Conservation (phyloP, 371 early-diverging fungal genomes). For the Apophysomyces variabilis region DNA sequence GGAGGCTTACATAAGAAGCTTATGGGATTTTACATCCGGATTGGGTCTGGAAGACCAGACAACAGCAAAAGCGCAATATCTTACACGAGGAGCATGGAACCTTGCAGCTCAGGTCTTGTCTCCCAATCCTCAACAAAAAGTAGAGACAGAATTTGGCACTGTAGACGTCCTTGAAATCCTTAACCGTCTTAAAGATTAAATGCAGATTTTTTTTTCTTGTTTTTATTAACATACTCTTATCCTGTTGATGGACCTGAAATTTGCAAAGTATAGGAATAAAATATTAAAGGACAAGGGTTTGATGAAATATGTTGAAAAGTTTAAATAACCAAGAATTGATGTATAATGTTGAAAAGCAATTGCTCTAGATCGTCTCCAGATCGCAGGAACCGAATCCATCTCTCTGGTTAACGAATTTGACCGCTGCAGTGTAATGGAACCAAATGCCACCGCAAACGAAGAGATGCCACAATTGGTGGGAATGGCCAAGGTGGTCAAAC, state of each 20-base stretch:
- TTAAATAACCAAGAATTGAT: background rate
- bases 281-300: slow-evolving; percentile 5
- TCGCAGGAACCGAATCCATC: slow-evolving; percentile 41
- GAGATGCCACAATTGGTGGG: slow-evolving; percentile 84
- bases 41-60: slow-evolving; percentile 28
- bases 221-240: background rate
- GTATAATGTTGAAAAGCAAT: background rate
- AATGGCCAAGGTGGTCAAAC: slow-evolving; percentile 75
- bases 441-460: slow-evolving; percentile 74
- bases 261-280: background rate
- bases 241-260: too few relatives aligned
- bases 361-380: background rate
- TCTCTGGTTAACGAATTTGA: slow-evolving; percentile 49
- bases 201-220: background rate
- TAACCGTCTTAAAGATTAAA: background rate
- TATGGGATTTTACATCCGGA: slow-evolving; percentile 61
- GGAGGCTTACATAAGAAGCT: slow-evolving; percentile 66
- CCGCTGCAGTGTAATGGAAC: slow-evolving; percentile 67
- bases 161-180: slow-evolving; percentile 23
- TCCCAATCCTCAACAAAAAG: background rate
- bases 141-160: slow-evolving; percentile 36
- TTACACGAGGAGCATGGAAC: slow-evolving; percentile 35
- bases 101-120: slow-evolving; percentile 23
- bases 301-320: too few relatives aligned
- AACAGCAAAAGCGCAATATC: slow-evolving; percentile 23